Percentiles rank a stretch among this genome's conserved stretches.
phyloP scores from a whole-genome alignment of 495 filamentous ascomycete genomes.

The Aspergillus mulundensis region DNA sequence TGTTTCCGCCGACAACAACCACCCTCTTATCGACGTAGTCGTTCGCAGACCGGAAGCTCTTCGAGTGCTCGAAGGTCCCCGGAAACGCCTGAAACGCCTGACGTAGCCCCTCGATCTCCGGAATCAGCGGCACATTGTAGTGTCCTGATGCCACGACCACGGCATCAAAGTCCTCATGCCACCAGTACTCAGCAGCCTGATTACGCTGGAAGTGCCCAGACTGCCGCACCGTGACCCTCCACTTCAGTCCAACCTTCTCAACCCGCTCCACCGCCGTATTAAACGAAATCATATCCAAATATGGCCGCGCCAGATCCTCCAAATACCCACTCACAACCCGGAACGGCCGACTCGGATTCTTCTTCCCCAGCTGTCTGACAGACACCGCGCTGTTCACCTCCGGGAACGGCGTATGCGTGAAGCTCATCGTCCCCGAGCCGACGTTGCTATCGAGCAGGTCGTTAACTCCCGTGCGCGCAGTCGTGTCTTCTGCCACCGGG shows the following conservation, averaged over 20 bases:
- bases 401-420: conserved; percentile 28
- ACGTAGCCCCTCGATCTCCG: conserved; percentile 38
- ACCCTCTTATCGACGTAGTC: conserved; percentile 28
- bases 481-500: conserved; percentile 20
- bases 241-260: conserved; percentile 20
- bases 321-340: conserved; percentile 23
- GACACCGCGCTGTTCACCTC: conserved; percentile 23
- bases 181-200: conserved; percentile 25
- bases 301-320: conserved; percentile 23
- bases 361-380: conserved; percentile 13
- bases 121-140: conserved; percentile 64
- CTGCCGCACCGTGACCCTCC: conserved; percentile 24
- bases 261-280: conserved; percentile 28
- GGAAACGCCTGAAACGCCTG: conserved; percentile 13
- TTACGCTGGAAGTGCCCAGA: conserved; percentile 12
- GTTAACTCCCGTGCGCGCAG: conserved; percentile 24
- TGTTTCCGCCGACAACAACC: conserved; percentile 27
- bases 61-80: conserved; percentile 24
- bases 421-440: conserved; percentile 25
- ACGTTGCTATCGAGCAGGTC: conserved; percentile 30
- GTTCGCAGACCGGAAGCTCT: conserved; percentile 22
- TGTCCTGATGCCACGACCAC: conserved; percentile 75
- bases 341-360: conserved; percentile 26
- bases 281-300: conserved; percentile 21
- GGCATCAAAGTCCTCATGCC: conserved; percentile 52